A percentile compares a stretch with the other conserved stretches of the same genome.
Conservation (phyloP, 2,329 filamentous ascomycete genomes). For the Celoporthe dispersa region DNA sequence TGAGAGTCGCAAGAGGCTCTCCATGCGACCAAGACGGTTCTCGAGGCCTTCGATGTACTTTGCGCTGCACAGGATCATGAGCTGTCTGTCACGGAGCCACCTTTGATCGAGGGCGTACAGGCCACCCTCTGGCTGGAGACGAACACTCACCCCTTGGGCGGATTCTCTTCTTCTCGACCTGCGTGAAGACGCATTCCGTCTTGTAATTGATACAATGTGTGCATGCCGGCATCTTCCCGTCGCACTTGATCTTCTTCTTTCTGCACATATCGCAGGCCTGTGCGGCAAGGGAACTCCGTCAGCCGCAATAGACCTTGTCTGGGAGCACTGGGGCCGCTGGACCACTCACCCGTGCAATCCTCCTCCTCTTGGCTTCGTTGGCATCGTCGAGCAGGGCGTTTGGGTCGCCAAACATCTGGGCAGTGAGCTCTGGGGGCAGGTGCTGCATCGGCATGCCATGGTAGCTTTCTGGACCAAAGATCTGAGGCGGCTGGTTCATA, state of each 20-base stretch:
- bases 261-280: slow-evolving; percentile 95
- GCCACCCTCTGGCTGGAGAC: slow-evolving; percentile 3
- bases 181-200: slow-evolving; percentile 95
- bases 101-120: background rate
- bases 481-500: slow-evolving; percentile 70
- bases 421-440: slow-evolving; percentile 59
- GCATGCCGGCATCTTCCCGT: slow-evolving; percentile 92
- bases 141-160: slow-evolving; percentile 82
- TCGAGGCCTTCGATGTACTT: slow-evolving; percentile 98
- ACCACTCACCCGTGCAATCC: slow-evolving; percentile 78
- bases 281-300: slow-evolving; percentile 25
- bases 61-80: slow-evolving; percentile 58
- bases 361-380: slow-evolving; percentile 84
- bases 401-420: slow-evolving; percentile 65
- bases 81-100: slow-evolving; percentile 7
- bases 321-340: background rate
- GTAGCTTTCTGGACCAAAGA: slow-evolving; percentile 66
- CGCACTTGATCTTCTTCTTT: slow-evolving; percentile 97
- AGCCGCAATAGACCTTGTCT: slow-evolving; percentile 7
- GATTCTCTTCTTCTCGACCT: slow-evolving; percentile 99
- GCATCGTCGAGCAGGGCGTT: slow-evolving; percentile 64
- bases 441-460: slow-evolving; percentile 64
- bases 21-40: slow-evolving; percentile 94
- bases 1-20: slow-evolving; percentile 84
- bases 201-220: slow-evolving; percentile 98